Conservation (phyloP, 306 rosid species). For the Chamaecrista fasciculata region DNA sequence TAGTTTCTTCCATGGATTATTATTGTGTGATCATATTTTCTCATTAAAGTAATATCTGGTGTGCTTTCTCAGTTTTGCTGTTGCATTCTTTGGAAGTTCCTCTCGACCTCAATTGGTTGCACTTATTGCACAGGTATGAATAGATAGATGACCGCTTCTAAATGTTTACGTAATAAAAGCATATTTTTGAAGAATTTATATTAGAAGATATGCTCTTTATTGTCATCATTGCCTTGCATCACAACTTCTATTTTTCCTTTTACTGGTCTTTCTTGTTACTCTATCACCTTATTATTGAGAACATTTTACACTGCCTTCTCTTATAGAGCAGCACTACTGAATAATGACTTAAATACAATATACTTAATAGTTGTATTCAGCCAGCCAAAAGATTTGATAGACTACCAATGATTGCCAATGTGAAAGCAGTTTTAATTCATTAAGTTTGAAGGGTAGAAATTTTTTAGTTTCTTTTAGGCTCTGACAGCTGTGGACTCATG, state of each 20-base stretch:
- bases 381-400: not conserved
- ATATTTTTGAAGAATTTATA: slow-evolving; percentile 10
- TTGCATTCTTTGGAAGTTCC: slow-evolving; percentile 80
- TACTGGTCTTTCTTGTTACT: slow-evolving; percentile 15
- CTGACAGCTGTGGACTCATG: not conserved
- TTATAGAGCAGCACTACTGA: slow-evolving; percentile 18
- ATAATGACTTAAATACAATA: not conserved
- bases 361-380: slow-evolving; percentile 11
- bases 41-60: slow-evolving; percentile 19
- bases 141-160: slow-evolving; percentile 11
- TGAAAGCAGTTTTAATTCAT: not conserved
- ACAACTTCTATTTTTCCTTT: slow-evolving; percentile 6
- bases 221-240: slow-evolving; percentile 16
- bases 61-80: slow-evolving; percentile 67
- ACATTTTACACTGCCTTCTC: slow-evolving; percentile 7
- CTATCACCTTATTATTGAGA: slow-evolving; percentile 15
- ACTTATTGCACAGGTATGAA: slow-evolving; percentile 87
- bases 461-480: not conserved
- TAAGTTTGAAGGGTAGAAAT: not conserved
- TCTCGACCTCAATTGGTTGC: slow-evolving; percentile 91
- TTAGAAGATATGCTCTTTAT: not conserved
- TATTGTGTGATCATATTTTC: slow-evolving; percentile 15
- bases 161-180: slow-evolving; percentile 20
- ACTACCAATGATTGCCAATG: not conserved
- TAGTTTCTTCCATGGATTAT: slow-evolving; percentile 23